These are phyloP conservation scores for Apodospora peruviana DNA, from an alignment of 495 filamentous ascomycete genomes.

Conservation along the genomic window DNA sequence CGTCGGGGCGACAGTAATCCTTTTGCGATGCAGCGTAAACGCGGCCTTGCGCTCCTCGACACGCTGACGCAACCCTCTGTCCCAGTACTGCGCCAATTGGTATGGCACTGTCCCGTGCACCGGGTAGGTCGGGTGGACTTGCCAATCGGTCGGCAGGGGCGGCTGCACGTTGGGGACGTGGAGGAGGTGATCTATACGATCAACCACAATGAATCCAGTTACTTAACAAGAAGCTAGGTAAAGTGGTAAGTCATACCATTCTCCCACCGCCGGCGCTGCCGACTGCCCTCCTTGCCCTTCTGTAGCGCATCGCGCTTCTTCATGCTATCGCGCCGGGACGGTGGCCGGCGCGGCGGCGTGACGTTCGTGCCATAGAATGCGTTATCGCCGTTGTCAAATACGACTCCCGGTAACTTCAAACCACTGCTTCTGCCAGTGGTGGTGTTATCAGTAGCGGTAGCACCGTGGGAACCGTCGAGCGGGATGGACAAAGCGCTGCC, in stretches of 20 bases:
- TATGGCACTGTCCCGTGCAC: slow-evolving; percentile 72
- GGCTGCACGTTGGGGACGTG: slow-evolving; percentile 81
- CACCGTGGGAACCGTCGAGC: slow-evolving; percentile 23
- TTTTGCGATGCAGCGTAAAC: slow-evolving; percentile 21
- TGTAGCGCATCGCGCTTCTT: slow-evolving; percentile 63
- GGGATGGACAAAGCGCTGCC: slow-evolving; percentile 43
- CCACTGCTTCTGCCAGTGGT: neutral
- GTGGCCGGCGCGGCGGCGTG: slow-evolving; percentile 29
- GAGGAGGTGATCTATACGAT: slow-evolving; percentile 68
- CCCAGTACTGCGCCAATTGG: slow-evolving; percentile 83
- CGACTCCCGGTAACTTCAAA: slow-evolving; percentile 18
- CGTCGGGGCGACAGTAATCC: slow-evolving; percentile 4
- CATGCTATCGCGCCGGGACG: slow-evolving; percentile 35
- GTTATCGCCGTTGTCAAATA: slow-evolving; percentile 3
- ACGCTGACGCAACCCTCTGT: slow-evolving; percentile 54
- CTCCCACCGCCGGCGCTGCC: slow-evolving; percentile 86
- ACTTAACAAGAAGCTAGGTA: neutral
- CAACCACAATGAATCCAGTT: neutral
- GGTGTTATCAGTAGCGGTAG: neutral
- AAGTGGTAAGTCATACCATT: slow-evolving; percentile 58
- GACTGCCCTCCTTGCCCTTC: slow-evolving; percentile 90
- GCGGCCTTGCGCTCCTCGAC: slow-evolving; percentile 34
- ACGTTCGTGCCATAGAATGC: slow-evolving; percentile 10
- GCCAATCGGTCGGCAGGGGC: slow-evolving; percentile 76
- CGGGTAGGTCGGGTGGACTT: slow-evolving; percentile 69